Evolutionary conservation across 805 yeast genomes (phyloP).

Genomic region (Ogataea thermomethanolica): DNA sequence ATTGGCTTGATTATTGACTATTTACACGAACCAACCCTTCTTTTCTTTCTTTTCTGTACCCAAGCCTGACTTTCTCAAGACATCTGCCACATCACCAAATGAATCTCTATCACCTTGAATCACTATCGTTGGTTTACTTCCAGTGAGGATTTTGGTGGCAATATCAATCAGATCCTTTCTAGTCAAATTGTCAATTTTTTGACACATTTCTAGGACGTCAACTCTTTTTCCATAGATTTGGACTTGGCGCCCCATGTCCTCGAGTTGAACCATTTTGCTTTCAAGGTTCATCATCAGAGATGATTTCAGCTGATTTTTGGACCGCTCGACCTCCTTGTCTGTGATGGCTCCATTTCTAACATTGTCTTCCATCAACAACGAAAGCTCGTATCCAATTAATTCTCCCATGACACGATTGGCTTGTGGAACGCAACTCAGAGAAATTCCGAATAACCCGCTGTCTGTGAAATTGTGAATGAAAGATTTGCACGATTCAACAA

Average conservation of each 20-base stretch:
- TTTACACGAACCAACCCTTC: conserved; percentile 23
- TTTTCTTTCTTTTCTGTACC: conserved; percentile 38
- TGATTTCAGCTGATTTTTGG: conserved; percentile 87
- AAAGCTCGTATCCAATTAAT: conserved; percentile 64
- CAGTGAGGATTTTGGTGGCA: conserved; percentile 72
- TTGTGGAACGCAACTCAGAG: conserved; percentile 78
- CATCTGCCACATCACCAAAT: conserved; percentile 78
- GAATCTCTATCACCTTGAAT: conserved; percentile 83
- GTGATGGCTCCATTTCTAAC: conserved; percentile 59
- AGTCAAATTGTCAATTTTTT: conserved; percentile 64
- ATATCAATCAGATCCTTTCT: conserved; percentile 66
- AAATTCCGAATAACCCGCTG: conserved; percentile 87
- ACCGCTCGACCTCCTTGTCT: conserved; percentile 74
- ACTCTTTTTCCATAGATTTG: conserved; percentile 77
- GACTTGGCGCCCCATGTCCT: conserved; percentile 93
- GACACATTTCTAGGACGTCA: conserved; percentile 77
- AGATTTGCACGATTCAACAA: conserved; percentile 81
- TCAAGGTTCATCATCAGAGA: conserved; percentile 91
- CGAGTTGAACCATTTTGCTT: conserved; percentile 88
- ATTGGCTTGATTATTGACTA: conserved; percentile 19
- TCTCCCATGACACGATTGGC: conserved; percentile 84
- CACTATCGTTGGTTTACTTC: conserved; percentile 77
- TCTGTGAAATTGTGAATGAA: conserved; percentile 90
- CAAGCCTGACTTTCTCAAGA: conserved; percentile 67
- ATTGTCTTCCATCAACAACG: conserved; percentile 39